These are phyloP conservation scores for Chlamydomonas asymmetrica DNA, from an alignment of 139 green algal genomes.

Conservation along the genomic window DNA sequence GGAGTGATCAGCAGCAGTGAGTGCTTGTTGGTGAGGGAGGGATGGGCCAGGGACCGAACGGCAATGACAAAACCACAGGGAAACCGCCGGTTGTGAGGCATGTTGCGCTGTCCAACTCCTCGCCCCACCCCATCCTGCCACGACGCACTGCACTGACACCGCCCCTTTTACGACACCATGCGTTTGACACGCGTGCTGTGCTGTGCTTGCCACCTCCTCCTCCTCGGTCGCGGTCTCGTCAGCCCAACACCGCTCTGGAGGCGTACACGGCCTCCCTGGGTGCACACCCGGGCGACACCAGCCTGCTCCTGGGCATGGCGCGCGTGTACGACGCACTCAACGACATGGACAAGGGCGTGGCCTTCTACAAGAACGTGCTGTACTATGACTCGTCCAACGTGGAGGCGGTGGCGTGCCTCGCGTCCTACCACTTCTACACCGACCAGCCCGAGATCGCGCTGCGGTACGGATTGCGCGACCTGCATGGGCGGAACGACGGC, in stretches of 20 bases:
- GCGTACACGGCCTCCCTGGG: constrained; percentile 53
- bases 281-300: constrained; percentile 52
- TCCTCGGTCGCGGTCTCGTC: too few species aligned
- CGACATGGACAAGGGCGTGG: constrained; percentile 51
- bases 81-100: too few species aligned
- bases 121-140: background rate
- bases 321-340: constrained; percentile 75
- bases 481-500: background rate
- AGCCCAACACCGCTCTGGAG: constrained; percentile 62
- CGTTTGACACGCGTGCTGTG: too few species aligned
- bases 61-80: too few species aligned
- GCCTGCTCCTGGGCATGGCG: constrained; percentile 67
- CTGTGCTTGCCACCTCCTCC: too few species aligned
- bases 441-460: constrained; percentile 86
- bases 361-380: constrained; percentile 57
- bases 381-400: constrained; percentile 67
- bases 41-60: too few species aligned
- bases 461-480: constrained; percentile 21
- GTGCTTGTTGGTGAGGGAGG: too few species aligned
- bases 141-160: background rate
- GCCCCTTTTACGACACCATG: background rate
- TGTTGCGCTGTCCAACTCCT: too few species aligned
- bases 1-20: too few species aligned
- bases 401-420: constrained; percentile 80
- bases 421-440: constrained; percentile 78